phyloP scores from a whole-genome alignment of 1,139 yeast species.

The Kodamaea arcana region DNA sequence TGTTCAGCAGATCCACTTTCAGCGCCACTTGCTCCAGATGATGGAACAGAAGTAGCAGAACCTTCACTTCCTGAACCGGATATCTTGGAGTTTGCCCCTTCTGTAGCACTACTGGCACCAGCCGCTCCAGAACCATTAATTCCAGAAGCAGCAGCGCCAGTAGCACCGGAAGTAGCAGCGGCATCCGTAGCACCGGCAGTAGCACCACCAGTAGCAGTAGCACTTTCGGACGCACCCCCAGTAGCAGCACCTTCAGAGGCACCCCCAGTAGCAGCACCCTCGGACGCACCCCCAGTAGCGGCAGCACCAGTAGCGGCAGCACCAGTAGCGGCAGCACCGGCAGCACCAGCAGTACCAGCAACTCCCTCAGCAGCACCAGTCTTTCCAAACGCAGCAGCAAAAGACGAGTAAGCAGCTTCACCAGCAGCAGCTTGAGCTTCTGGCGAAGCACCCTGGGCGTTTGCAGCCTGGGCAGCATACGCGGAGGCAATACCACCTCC shows the following conservation, averaged over 20 bases:
- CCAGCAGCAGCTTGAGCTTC: slow-evolving; percentile 2
- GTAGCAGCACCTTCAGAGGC: no score
- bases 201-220: slow-evolving; percentile 2
- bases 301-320: slow-evolving; percentile 1
- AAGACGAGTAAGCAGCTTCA: slow-evolving; percentile 1
- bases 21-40: slow-evolving; percentile 1
- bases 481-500: slow-evolving; percentile 4
- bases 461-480: not conserved
- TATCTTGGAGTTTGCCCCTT: slow-evolving; percentile 1
- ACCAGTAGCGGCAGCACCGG: slow-evolving; percentile 1
- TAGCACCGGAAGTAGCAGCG: not conserved
- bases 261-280: slow-evolving; percentile 3
- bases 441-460: slow-evolving; percentile 2
- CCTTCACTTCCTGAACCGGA: slow-evolving; percentile 1
- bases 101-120: slow-evolving; percentile 4
- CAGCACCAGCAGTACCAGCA: slow-evolving; percentile 1
- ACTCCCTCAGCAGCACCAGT: slow-evolving; percentile 1
- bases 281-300: slow-evolving; percentile 1
- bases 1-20: not conserved
- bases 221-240: not conserved
- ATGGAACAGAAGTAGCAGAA: not conserved
- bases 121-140: slow-evolving; percentile 2
- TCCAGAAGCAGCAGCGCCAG: slow-evolving; percentile 1
- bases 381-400: slow-evolving; percentile 1
- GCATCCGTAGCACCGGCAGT: slow-evolving; percentile 3